These are phyloP conservation scores for Colletotrichum higginsianum DNA, from an alignment of 2,329 filamentous ascomycete species.

Conservation along the genomic window DNA sequence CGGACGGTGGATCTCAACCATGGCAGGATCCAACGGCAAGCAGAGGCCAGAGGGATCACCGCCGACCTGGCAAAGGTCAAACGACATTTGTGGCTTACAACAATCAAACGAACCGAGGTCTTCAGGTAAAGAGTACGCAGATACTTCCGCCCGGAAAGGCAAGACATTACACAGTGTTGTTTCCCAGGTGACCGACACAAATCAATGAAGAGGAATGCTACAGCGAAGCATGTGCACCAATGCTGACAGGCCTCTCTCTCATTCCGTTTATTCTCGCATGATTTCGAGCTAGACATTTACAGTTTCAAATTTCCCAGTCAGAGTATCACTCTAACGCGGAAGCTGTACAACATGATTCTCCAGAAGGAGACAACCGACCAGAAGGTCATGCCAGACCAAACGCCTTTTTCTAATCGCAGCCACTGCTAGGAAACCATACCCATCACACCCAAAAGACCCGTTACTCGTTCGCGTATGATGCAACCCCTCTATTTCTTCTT, in stretches of 20 bases:
- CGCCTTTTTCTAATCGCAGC: constrained; percentile 38
- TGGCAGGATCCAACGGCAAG: too few relatives aligned
- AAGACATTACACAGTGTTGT: too few relatives aligned
- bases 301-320: constrained; percentile 8
- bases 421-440: constrained; percentile 24
- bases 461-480: constrained; percentile 22
- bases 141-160: too few relatives aligned
- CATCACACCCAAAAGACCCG: constrained; percentile 11
- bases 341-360: constrained; percentile 14
- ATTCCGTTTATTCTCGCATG: constrained; percentile 22
- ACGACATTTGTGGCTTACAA: too few relatives aligned
- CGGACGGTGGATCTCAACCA: too few relatives aligned
- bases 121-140: too few relatives aligned
- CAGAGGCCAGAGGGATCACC: too few relatives aligned
- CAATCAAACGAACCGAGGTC: too few relatives aligned
- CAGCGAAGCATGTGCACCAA: too few relatives aligned
- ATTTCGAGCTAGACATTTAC: constrained; percentile 17
- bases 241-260: not conserved
- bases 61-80: too few relatives aligned
- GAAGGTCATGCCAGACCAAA: constrained; percentile 33
- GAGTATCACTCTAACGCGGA: constrained; percentile 19
- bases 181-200: not conserved
- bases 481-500: constrained; percentile 64
- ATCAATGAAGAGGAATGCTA: not conserved
- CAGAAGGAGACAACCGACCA: constrained; percentile 15